These are phyloP conservation scores for Yamadazyma membranifaciens DNA, from an alignment of 1,139 yeast species.

Conservation along the genomic window DNA sequence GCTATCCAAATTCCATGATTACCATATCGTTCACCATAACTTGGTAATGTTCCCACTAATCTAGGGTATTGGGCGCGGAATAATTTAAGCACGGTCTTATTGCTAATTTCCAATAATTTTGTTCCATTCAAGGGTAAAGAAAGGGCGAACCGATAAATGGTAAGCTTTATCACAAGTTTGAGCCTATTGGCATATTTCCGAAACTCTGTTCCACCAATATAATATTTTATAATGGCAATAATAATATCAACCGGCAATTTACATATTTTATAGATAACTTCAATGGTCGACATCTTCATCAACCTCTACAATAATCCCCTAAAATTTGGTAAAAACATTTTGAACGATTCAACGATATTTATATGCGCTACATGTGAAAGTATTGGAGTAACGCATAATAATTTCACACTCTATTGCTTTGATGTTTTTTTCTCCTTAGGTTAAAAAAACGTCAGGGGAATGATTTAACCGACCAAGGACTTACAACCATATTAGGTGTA, in stretches of 20 bases:
- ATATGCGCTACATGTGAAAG: no score
- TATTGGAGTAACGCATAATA: no score
- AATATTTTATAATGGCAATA: conserved; percentile 16
- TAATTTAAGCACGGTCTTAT: conserved; percentile 7
- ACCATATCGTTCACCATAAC: conserved; percentile 35
- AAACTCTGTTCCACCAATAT: conserved; percentile 17
- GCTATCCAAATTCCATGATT: conserved; percentile 38
- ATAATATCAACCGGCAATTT: conserved; percentile 12
- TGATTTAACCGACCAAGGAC: no score
- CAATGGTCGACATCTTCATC: background rate
- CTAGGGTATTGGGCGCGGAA: conserved; percentile 3
- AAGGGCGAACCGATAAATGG: conserved; percentile 20
- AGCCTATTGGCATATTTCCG: conserved; percentile 20
- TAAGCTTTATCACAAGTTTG: conserved; percentile 18
- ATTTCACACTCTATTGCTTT: no score
- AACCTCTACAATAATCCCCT: no score
- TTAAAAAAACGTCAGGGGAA: no score
- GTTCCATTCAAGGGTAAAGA: conserved; percentile 10
- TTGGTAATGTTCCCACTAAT: conserved; percentile 17
- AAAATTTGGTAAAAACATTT: no score
- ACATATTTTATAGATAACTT: conserved; percentile 5
- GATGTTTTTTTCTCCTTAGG: no score
- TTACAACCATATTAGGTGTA: no score
- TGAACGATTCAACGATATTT: no score
- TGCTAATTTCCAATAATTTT: background rate